phyloP scores from a whole-genome alignment of 2,329 filamentous ascomycete genomes.

The Paracorniculantispora psalliotae region DNA sequence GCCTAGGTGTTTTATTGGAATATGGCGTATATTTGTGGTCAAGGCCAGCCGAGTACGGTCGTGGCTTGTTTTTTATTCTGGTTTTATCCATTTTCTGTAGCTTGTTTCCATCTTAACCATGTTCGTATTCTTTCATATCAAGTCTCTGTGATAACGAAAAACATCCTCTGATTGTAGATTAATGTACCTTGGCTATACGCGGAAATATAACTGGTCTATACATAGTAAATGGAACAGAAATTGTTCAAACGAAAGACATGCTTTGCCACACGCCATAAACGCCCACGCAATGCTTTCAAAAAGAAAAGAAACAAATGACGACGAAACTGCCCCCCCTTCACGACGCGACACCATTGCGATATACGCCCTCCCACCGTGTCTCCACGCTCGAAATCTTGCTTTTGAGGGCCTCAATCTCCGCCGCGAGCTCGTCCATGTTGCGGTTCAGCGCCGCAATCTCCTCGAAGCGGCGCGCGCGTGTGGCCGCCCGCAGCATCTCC shows the following conservation, averaged over 20 bases:
- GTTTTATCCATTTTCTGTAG: background rate
- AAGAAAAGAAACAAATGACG: background rate
- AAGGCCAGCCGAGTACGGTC: background rate
- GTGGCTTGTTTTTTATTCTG: background rate
- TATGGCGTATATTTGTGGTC: background rate
- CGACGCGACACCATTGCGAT: conserved; percentile 29
- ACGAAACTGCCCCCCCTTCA: background rate
- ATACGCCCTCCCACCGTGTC: conserved; percentile 49
- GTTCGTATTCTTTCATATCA: too few relatives aligned
- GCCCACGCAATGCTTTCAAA: conserved; percentile 14
- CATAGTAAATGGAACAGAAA: background rate
- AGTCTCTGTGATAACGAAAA: too few relatives aligned
- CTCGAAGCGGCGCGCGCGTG: conserved; percentile 73
- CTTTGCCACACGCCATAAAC: conserved; percentile 6
- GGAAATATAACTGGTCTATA: background rate
- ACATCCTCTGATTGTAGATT: too few relatives aligned
- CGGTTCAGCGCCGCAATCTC: conserved; percentile 75
- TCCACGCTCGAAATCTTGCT: conserved; percentile 64
- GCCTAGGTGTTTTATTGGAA: background rate
- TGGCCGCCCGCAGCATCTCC: conserved; percentile 76
- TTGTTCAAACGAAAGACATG: background rate
- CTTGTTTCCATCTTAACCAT: background rate
- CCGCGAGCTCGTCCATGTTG: conserved; percentile 77
- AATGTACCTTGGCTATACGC: background rate
- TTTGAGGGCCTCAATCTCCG: conserved; percentile 66